Conservation (phyloP, 2,329 filamentous ascomycete genomes). For the Cytospora chrysosperma region DNA sequence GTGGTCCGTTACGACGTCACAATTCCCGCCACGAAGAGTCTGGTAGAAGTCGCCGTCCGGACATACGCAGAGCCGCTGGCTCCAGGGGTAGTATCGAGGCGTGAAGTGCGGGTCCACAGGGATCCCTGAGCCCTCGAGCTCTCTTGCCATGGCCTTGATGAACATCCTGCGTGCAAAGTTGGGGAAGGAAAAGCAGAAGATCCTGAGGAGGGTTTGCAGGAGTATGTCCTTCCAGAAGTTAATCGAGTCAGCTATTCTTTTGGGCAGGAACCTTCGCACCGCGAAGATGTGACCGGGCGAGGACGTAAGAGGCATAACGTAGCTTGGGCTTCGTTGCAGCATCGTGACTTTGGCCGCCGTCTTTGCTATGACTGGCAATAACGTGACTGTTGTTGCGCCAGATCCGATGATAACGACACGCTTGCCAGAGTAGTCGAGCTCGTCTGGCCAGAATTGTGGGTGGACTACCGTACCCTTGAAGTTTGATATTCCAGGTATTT, state of each 20-base stretch:
- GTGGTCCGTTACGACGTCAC: slow-evolving; percentile 49
- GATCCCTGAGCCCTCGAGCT: slow-evolving; percentile 51
- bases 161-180: slow-evolving; percentile 47
- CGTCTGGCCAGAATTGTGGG: slow-evolving; percentile 74
- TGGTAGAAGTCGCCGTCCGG: slow-evolving; percentile 58
- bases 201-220: slow-evolving; percentile 45
- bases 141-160: slow-evolving; percentile 41
- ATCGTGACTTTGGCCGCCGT: slow-evolving; percentile 69
- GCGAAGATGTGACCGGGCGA: slow-evolving; percentile 39
- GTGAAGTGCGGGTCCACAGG: slow-evolving; percentile 63
- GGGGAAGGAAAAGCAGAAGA: slow-evolving; percentile 55
- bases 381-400: slow-evolving; percentile 76
- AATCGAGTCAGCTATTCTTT: slow-evolving; percentile 44
- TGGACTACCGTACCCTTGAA: slow-evolving; percentile 67
- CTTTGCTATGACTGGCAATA: slow-evolving; percentile 68
- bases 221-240: slow-evolving; percentile 51
- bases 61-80: slow-evolving; percentile 73
- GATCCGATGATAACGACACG: slow-evolving; percentile 71
- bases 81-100: slow-evolving; percentile 64
- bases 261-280: slow-evolving; percentile 46
- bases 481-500: slow-evolving; percentile 66
- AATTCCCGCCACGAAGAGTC: slow-evolving; percentile 44
- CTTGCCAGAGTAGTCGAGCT: slow-evolving; percentile 65
- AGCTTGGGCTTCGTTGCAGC: slow-evolving; percentile 76
- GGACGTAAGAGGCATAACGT: slow-evolving; percentile 54